These are phyloP conservation scores for Chrysanthemum makinoi DNA, from an alignment of 129 eudicot genomes.

Conservation along the genomic window DNA sequence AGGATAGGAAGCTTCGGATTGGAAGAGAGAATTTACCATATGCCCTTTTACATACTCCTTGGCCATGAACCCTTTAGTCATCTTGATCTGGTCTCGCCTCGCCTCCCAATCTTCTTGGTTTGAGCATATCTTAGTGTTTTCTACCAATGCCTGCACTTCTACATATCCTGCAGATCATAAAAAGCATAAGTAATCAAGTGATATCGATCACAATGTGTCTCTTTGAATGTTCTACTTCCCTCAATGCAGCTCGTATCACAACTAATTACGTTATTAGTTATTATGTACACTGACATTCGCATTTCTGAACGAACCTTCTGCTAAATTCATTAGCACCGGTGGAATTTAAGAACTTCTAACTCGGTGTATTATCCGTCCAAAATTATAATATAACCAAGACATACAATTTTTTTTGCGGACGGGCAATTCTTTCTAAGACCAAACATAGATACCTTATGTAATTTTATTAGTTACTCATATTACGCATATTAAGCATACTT, in stretches of 20 bases:
- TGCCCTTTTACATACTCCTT: constrained; percentile 96
- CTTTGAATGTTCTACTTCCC: neutral
- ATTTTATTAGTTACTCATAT: neutral
- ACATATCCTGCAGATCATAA: constrained; percentile 51
- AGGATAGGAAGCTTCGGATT: neutral
- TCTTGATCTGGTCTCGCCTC: constrained; percentile 73
- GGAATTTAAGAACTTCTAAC: too few relatives aligned
- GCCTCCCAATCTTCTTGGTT: constrained; percentile 73
- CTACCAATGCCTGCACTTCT: constrained; percentile 45
- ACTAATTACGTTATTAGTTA: neutral
- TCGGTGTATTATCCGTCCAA: too few relatives aligned
- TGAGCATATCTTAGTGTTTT: constrained; percentile 55
- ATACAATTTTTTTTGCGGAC: too few relatives aligned
- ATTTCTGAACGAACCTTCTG: neutral
- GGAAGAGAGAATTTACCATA: constrained; percentile 63
- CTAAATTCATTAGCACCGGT: too few relatives aligned
- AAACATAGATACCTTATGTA: too few relatives aligned
- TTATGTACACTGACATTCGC: neutral
- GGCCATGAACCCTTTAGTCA: constrained; percentile 87
- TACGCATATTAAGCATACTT: neutral
- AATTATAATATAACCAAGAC: too few relatives aligned
- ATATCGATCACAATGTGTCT: neutral
- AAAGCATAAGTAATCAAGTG: neutral
- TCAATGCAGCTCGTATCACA: neutral
- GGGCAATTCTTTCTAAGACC: too few relatives aligned